Base-by-base conservation (phyloP, 2,329 filamentous ascomycete genomes). In the Cladosporium sp. region DNA sequence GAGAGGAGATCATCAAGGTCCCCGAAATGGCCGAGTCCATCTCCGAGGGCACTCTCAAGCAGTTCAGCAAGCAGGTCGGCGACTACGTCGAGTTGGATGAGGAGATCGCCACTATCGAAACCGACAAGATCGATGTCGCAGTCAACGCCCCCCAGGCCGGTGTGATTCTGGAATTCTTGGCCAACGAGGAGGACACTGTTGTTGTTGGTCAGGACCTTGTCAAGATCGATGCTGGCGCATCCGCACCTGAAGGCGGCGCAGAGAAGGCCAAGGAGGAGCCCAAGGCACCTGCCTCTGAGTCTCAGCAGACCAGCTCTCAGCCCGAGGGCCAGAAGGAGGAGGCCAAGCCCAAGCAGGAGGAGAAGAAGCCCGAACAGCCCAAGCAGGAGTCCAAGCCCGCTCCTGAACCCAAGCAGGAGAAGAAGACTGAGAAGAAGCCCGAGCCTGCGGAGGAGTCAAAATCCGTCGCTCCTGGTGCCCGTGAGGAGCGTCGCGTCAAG, bases 21-120 rank as follows among this genome's bases (percentile, higher is more conserved):
- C 94, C 94, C 34, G 85, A 94, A 73, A 97, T 99, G 94, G 94
- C 94, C 63, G 94, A 99, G 77, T 97, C 94, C 50, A 97, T 99
- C 74, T 95, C 91, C 44, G 94, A 99, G 76, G 94, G 94, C 61
- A 99, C 94, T 20, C 75, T 99, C 70, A 97, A 96, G 78, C 91
- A 96, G 72, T 97, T 92, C 80, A 88, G 85, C 69, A 97, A 97
- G 79, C 80, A 93, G 77, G 80, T 97, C 67, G 94, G 94, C 69
- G 94, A 99, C 73, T 92, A 86, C 68, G 92, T 99, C 53, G 91
- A 96, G 78, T 87, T 88, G 69, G 94, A 99, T 71, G 94, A 97
- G 77, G 94, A 99, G 75, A 93, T 99, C 74, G 94, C 94, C 32
- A 97, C 93, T 50, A 99, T 99, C 70, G 94, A 99, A 78, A 99